Evolutionary conservation across 108 stramenopile species (phyloP).

Genomic region (Parietichytrium sp.): DNA sequence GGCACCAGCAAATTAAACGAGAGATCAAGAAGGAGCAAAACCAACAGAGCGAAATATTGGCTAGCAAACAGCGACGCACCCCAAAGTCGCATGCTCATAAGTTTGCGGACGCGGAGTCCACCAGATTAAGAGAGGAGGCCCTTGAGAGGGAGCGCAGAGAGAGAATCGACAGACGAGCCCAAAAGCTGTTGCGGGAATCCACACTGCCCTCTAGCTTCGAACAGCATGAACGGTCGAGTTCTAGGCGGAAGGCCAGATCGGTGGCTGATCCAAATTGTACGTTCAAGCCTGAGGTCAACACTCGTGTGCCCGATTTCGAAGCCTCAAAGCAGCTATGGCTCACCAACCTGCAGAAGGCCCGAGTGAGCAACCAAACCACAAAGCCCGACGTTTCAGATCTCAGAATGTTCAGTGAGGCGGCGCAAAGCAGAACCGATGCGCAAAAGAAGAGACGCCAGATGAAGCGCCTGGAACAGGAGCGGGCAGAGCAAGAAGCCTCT

Average conservation of each 20-base stretch:
- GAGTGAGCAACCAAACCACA: neutral
- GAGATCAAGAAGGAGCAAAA: neutral
- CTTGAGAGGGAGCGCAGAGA: neutral
- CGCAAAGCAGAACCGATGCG: neutral
- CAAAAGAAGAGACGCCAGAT: neutral
- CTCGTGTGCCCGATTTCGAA: slow-evolving; percentile 16
- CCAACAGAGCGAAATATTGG: neutral
- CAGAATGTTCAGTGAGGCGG: neutral
- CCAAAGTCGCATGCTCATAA: no score
- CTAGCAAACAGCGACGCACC: no score
- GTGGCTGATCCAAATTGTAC: neutral
- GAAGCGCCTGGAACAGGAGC: no score
- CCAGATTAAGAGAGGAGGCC: no score
- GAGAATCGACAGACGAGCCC: neutral
- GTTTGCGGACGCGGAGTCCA: no score
- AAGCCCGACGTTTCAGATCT: neutral
- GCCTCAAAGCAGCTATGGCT: slow-evolving; percentile 19
- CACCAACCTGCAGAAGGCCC: neutral
- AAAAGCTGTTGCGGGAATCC: slow-evolving; percentile 20
- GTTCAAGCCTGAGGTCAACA: slow-evolving; percentile 20
- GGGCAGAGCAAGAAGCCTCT: neutral
- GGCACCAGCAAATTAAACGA: neutral
- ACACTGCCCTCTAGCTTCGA: neutral
- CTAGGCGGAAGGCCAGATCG: neutral
- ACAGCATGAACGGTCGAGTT: neutral